A percentile compares a stretch with the other conserved stretches of the same genome.
These are phyloP conservation scores for Neoboletus magnificus DNA, from an alignment of 768 basidiomycete species.

Conservation along the genomic window DNA sequence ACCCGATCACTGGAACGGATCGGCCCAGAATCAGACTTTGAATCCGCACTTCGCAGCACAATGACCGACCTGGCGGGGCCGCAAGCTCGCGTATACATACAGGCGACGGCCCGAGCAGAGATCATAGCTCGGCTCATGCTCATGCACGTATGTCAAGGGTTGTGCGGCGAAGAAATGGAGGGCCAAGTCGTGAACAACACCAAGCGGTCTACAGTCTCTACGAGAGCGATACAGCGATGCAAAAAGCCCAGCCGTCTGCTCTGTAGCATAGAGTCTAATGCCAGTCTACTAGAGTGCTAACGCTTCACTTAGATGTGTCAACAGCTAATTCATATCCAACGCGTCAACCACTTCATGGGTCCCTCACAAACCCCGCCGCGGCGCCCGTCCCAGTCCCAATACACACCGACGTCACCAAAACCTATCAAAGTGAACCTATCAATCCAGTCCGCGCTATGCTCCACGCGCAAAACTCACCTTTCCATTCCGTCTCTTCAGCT, in stretches of 20 bases:
- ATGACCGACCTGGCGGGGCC: too few species aligned
- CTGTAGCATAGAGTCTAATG: background rate
- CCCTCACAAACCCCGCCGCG: constrained; percentile 67
- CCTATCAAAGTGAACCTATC: constrained; percentile 34
- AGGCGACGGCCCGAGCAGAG: background rate
- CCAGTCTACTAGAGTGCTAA: too few species aligned
- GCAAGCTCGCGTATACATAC: background rate
- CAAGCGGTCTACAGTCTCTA: too few species aligned
- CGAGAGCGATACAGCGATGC: background rate
- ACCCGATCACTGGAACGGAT: too few species aligned
- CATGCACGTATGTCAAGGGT: background rate
- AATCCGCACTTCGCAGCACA: too few species aligned
- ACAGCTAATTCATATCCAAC: background rate
- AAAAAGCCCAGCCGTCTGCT: too few species aligned
- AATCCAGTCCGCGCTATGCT: background rate
- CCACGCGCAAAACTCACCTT: constrained; percentile 44
- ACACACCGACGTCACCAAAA: constrained; percentile 88
- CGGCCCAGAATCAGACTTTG: too few species aligned
- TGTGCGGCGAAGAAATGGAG: background rate
- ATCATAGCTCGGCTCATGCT: background rate
- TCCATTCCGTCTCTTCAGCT: constrained; percentile 62
- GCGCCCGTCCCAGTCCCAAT: constrained; percentile 93
- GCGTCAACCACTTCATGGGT: constrained; percentile 26
- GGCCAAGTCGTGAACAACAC: background rate
- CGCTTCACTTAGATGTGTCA: background rate